Evolutionary conservation across 2,329 filamentous ascomycete genomes (phyloP).

Genomic region (Trichoderma brevicompactum): DNA sequence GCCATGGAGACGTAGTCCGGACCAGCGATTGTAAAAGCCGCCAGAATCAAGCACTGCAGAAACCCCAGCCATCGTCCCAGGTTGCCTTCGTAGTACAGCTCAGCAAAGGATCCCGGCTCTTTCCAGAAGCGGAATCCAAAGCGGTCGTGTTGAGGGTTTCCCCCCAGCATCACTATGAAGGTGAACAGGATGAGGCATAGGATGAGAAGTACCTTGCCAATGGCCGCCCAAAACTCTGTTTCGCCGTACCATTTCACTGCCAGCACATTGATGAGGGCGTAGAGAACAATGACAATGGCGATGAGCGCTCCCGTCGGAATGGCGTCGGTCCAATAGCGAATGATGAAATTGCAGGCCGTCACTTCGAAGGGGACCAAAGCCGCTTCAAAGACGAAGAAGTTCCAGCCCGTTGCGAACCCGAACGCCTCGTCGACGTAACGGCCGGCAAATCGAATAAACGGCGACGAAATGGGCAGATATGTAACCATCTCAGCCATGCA

Average conservation of each 20-base stretch:
- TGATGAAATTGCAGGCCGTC: slow-evolving; percentile 65
- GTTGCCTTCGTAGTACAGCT: slow-evolving; percentile 64
- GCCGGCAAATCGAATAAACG: slow-evolving; percentile 78
- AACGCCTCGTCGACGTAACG: slow-evolving; percentile 77
- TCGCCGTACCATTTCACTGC: slow-evolving; percentile 77
- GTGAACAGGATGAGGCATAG: slow-evolving; percentile 75
- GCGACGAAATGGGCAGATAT: slow-evolving; percentile 75
- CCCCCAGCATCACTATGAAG: slow-evolving; percentile 81
- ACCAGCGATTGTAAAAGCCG: slow-evolving; percentile 69
- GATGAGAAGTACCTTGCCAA: slow-evolving; percentile 74
- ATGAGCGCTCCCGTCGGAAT: slow-evolving; percentile 66
- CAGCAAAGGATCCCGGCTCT: slow-evolving; percentile 70
- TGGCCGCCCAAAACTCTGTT: slow-evolving; percentile 74
- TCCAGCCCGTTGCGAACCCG: slow-evolving; percentile 73
- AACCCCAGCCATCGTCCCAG: slow-evolving; percentile 79
- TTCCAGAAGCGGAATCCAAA: slow-evolving; percentile 74
- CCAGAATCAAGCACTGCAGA: slow-evolving; percentile 72
- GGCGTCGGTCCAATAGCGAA: slow-evolving; percentile 65
- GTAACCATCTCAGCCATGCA: slow-evolving; percentile 77
- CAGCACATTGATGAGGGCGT: slow-evolving; percentile 67
- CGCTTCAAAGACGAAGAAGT: slow-evolving; percentile 74
- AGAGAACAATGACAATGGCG: slow-evolving; percentile 53
- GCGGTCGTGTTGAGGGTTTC: slow-evolving; percentile 72
- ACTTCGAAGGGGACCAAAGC: slow-evolving; percentile 70
- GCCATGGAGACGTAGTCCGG: slow-evolving; percentile 72